Evolutionary conservation across 2,329 filamentous ascomycete genomes (phyloP).

Genomic region (Penicillium verrucosum): DNA sequence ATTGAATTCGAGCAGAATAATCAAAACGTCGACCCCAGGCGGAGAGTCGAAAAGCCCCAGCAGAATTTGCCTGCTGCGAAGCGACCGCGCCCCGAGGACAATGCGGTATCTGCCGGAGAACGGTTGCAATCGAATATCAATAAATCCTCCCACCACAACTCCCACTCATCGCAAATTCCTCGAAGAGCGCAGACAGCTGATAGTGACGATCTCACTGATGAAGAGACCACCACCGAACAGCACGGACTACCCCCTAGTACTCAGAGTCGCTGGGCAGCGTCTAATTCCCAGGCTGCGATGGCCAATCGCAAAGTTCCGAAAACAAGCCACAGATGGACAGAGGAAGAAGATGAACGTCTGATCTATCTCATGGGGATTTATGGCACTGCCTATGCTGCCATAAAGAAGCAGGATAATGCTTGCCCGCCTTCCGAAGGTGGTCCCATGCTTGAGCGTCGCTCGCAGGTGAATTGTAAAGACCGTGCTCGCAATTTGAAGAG

Average conservation of each 20-base stretch:
- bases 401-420: constrained; percentile 38
- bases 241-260: neutral
- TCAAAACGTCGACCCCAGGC: constrained; percentile 31
- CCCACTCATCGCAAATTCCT: neutral
- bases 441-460: constrained; percentile 37
- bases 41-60: constrained; percentile 33
- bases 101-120: neutral
- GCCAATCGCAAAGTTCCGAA: neutral
- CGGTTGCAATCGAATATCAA: constrained; percentile 6
- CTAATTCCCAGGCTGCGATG: neutral
- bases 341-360: constrained; percentile 44
- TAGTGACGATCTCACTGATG: neutral
- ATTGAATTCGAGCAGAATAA: constrained; percentile 40
- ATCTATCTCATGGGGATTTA: constrained; percentile 48
- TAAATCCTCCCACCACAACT: neutral
- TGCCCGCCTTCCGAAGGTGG: constrained; percentile 30
- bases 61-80: constrained; percentile 5
- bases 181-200: neutral
- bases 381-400: constrained; percentile 48
- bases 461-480: constrained; percentile 55
- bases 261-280: neutral
- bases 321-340: constrained; percentile 32
- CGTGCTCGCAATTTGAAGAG: constrained; percentile 55
- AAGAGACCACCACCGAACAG: neutral
- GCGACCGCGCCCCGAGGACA: constrained; percentile 1